Base-by-base conservation (phyloP, 768 basidiomycete genomes). In the Rhizopogon vulgaris region DNA sequence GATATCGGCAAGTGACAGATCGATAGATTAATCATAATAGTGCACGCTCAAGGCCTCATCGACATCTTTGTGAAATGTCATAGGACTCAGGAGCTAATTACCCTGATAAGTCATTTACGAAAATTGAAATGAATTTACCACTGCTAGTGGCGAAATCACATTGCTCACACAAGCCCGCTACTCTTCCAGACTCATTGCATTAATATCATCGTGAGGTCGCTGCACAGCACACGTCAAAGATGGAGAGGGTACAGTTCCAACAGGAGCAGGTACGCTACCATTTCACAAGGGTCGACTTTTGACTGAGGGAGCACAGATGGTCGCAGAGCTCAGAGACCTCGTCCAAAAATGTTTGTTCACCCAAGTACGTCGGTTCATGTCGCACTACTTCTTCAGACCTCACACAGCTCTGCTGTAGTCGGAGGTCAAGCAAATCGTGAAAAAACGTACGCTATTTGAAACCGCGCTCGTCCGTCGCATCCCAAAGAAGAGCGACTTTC, bases 181-280 rank as follows among this genome's bases (percentile, higher is more conserved):
- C 6, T 38, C 37, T n/a, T 38, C 8, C 28, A 30, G 28, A n/a
- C 7, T 8, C 30, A 22, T 4, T 32, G 30, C 30, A 10, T 30
- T 32, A 45, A 0, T 28, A 9, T 45, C 17, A 32, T 32, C 7
- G 12, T 0, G 12, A 45, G 30, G 22, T 28, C 5, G 30, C 18
- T 1, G 4, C 32, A 17, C 14, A 22, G 8, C 9, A 10, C 18
- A 32, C 30, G 22, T 28, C 4, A 45, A 69, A 22, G 54, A 94
- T 97, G 94, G 94, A 97, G 78, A 80, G 90, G 58, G 93, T 95
- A 0, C 88, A 95, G 53, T 94, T 87, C 61, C 84, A 94, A 70
- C 89, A 94, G 69, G 93, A 95, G 83, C 86, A 90, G 83, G 85
- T 79, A 51, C 47, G 73, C 51, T 25, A 49, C 42, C 6, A 6